Conservation (phyloP, 345 rosid genomes). For the Alliaria petiolata region DNA sequence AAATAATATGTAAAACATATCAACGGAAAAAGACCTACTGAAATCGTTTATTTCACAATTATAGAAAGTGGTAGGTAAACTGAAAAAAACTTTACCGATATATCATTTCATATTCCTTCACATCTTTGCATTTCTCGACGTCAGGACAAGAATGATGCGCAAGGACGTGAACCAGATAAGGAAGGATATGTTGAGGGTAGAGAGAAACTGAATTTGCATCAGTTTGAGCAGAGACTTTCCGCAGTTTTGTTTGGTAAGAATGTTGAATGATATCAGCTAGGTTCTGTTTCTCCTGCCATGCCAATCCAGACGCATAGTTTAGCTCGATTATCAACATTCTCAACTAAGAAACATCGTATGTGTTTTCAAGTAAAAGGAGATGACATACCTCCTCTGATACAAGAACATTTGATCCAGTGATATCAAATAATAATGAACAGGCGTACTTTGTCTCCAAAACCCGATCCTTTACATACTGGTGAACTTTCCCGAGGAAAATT, state of each 20-base stretch:
- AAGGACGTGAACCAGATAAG: constrained; percentile 73
- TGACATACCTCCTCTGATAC: constrained; percentile 71
- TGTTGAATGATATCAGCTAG: constrained; percentile 81
- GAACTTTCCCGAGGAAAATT: constrained; percentile 72
- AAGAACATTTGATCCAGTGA: constrained; percentile 41
- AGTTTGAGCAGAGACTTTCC: constrained; percentile 58
- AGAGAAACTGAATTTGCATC: constrained; percentile 50
- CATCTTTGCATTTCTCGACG: constrained; percentile 76
- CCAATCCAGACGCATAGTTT: constrained; percentile 11
- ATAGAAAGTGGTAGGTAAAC: neutral
- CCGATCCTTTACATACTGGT: constrained; percentile 87
- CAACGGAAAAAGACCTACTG: neutral
- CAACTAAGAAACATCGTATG: constrained; percentile 17
- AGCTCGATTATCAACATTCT: constrained; percentile 16
- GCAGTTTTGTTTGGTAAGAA: constrained; percentile 71
- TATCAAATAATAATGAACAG: constrained; percentile 65
- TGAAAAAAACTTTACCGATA: constrained; percentile 48
- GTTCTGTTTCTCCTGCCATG: constrained; percentile 78
- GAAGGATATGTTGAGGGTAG: constrained; percentile 67
- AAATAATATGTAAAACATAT: neutral
- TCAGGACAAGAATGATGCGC: constrained; percentile 88
- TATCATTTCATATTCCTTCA: constrained; percentile 67
- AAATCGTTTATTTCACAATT: neutral
- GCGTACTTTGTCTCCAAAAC: constrained; percentile 85
- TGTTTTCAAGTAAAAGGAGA: constrained; percentile 29